Conservation (phyloP, 345 rosid genomes). For the Nasturtium officinale region DNA sequence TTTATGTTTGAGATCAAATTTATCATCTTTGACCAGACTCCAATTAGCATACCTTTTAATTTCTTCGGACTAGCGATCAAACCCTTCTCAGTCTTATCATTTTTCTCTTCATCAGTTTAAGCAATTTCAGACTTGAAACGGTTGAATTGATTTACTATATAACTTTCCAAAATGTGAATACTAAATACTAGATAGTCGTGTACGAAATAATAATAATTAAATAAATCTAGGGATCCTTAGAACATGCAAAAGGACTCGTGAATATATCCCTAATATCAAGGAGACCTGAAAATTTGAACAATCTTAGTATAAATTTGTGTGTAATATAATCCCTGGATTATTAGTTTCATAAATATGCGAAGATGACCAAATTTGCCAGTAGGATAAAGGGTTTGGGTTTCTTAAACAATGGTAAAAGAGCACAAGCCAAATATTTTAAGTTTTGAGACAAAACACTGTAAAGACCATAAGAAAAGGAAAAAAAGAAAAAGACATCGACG, state of each 20-base stretch:
- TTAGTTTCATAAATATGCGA: not conserved
- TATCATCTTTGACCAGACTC: not conserved
- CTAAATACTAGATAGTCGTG: not conserved
- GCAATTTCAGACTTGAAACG: not conserved
- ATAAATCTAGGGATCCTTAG: not conserved
- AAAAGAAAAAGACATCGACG: not conserved
- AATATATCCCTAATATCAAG: not conserved
- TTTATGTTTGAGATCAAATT: not conserved
- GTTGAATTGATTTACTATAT: not conserved
- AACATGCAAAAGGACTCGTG: not conserved
- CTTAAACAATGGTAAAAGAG: conserved; percentile 32
- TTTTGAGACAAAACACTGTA: conserved; percentile 25
- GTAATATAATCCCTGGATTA: not conserved
- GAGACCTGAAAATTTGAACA: not conserved
- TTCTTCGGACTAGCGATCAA: not conserved
- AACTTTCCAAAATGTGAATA: not conserved
- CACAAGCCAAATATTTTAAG: conserved; percentile 28
- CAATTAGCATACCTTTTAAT: not conserved
- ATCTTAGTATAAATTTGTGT: not conserved
- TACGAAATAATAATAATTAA: not conserved
- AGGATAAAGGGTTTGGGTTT: conserved; percentile 22
- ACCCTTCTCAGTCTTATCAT: not conserved
- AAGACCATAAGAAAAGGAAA: not conserved
- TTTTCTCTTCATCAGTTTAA: not conserved
- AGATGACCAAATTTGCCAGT: not conserved